These are phyloP conservation scores for Magnolia officinalis DNA, from an alignment of 164 flowering plant genomes.

Conservation along the genomic window DNA sequence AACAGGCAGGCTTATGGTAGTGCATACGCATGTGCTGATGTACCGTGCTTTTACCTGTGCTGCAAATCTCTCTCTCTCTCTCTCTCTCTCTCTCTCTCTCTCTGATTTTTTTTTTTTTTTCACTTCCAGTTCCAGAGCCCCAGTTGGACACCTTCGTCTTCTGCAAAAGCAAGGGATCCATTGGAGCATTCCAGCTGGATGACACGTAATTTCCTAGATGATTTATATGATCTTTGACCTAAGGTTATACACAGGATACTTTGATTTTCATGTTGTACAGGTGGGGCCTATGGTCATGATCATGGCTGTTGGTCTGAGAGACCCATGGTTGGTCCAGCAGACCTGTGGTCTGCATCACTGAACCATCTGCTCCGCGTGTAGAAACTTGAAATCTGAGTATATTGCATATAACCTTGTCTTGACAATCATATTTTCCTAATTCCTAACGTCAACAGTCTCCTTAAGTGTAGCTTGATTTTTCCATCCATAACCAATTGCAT, in stretches of 20 bases:
- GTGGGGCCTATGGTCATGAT: no score
- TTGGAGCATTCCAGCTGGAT: slow-evolving; percentile 69
- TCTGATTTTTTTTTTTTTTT: neutral
- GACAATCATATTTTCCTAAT: neutral
- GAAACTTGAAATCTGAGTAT: no score
- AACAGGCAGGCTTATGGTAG: neutral
- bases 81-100: neutral
- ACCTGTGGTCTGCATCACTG: no score
- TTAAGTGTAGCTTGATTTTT: neutral
- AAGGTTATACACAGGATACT: no score
- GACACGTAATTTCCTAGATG: slow-evolving; percentile 33
- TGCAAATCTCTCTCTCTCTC: no score
- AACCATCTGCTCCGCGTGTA: no score
- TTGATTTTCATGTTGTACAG: no score
- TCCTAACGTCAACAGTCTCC: neutral
- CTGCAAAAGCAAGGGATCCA: slow-evolving; percentile 61
- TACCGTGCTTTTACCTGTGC: no score
- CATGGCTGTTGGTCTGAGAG: no score
- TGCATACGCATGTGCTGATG: neutral
- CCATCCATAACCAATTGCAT: neutral
- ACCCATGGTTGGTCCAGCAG: no score
- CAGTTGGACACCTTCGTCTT: slow-evolving; percentile 76
- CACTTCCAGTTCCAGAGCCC: slow-evolving; percentile 69
- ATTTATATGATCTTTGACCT: no score
- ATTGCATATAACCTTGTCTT: neutral